Evolutionary conservation across 192 early-diverging fungal genomes (phyloP).

Genomic region (Ambispora gerdemannii): DNA sequence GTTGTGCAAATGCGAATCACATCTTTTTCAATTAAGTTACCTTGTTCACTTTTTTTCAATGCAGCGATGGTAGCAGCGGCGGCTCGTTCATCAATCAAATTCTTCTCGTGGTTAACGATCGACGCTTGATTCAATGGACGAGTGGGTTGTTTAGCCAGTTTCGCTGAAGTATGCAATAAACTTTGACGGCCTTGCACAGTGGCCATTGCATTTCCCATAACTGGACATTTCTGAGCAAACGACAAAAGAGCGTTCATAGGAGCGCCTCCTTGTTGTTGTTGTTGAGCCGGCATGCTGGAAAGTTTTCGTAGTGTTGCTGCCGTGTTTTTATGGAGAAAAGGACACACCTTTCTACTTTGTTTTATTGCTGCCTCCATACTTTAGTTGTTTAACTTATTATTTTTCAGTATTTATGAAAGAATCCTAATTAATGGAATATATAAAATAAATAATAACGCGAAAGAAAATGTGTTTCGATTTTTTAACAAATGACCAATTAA

Average conservation of each 20-base stretch:
- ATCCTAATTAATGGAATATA: no score
- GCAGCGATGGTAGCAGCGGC: neutral
- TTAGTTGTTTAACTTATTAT: no score
- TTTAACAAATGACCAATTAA: no score
- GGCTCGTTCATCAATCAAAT: constrained; percentile 29
- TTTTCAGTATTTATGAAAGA: no score
- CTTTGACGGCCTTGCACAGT: constrained; percentile 52
- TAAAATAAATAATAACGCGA: no score
- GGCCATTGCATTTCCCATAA: constrained; percentile 72
- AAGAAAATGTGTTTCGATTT: no score
- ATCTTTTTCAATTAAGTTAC: no score
- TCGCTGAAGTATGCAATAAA: constrained; percentile 38
- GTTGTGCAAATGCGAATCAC: no score
- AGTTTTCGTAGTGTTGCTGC: constrained; percentile 66
- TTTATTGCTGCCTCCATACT: constrained; percentile 44
- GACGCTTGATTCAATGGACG: constrained; percentile 36
- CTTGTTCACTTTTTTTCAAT: neutral
- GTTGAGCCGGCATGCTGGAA: constrained; percentile 34
- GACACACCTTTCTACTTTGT: constrained; percentile 56
- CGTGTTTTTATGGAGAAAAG: constrained; percentile 73
- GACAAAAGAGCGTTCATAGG: constrained; percentile 45
- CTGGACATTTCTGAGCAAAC: constrained; percentile 70
- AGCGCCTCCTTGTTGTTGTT: neutral
- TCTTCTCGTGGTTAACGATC: constrained; percentile 36
- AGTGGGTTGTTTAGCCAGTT: constrained; percentile 36